These are phyloP conservation scores for Boletus rubescentipes DNA, from an alignment of 768 basidiomycete species.

Conservation along the genomic window DNA sequence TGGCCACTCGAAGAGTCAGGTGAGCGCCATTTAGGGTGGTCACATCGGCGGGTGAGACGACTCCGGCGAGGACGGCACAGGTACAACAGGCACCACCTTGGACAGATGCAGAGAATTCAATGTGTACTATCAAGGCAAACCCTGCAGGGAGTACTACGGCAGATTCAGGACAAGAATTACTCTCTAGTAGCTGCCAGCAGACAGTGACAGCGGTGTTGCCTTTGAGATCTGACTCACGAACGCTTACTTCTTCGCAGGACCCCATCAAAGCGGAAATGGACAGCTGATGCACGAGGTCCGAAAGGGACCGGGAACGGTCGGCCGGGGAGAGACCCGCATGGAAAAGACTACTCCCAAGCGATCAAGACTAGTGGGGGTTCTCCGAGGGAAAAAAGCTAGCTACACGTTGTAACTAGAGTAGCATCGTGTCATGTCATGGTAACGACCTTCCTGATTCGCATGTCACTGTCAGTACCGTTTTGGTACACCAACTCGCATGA, in stretches of 20 bases:
- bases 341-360: too few species aligned
- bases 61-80: background rate
- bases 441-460: constrained; percentile 18
- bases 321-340: too few species aligned
- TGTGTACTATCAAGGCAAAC: too few species aligned
- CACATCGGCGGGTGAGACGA: background rate
- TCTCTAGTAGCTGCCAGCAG: background rate
- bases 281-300: background rate
- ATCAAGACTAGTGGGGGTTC: too few species aligned
- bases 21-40: background rate
- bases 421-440: constrained; percentile 5
- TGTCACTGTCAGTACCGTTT: background rate
- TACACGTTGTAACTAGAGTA: too few species aligned
- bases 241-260: background rate
- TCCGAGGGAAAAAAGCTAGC: background rate
- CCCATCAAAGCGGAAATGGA: background rate
- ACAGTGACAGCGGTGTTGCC: background rate
- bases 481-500: too few species aligned
- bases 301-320: background rate
- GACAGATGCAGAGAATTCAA: constrained; percentile 1
- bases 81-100: constrained; percentile 18
- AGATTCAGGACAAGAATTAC: background rate
- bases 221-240: too few species aligned
- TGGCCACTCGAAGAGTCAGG: background rate
- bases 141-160: too few species aligned